Percentiles rank a stretch among this genome's conserved stretches.
Conservation (phyloP, 345 rosid species). For the Cardamine occulta region DNA sequence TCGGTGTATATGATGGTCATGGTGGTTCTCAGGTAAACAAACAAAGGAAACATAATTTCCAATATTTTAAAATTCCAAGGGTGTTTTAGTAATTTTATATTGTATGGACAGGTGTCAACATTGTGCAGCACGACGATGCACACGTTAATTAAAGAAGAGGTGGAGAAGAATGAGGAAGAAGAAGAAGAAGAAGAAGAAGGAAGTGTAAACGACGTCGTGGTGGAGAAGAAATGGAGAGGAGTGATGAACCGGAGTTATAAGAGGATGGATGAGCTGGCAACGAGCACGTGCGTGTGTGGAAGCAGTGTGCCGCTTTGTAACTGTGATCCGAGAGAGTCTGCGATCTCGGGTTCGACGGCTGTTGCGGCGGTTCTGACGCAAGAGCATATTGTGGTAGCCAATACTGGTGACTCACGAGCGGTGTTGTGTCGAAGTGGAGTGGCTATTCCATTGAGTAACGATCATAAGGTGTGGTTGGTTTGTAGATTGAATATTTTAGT, state of each 20-base stretch:
- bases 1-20: constrained; percentile 85
- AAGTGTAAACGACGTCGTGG: constrained; percentile 7
- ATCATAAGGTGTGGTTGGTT: constrained; percentile 39
- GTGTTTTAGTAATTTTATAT: constrained; percentile 8
- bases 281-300: constrained; percentile 33
- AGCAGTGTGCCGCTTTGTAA: background rate
- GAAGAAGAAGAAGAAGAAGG: background rate
- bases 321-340: constrained; percentile 30
- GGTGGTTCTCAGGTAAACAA: constrained; percentile 62
- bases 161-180: constrained; percentile 1
- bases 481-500: too few species aligned
- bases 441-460: constrained; percentile 39
- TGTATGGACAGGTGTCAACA: constrained; percentile 45
- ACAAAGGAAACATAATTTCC: background rate
- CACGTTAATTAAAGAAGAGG: constrained; percentile 42
- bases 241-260: constrained; percentile 42
- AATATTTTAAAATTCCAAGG: background rate
- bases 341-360: constrained; percentile 51
- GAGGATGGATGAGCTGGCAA: constrained; percentile 44
- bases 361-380: constrained; percentile 49
- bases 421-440: constrained; percentile 57
- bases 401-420: constrained; percentile 63
- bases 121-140: constrained; percentile 47
- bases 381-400: constrained; percentile 51
- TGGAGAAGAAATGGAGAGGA: constrained; percentile 34